Conservation (phyloP, 2,329 filamentous ascomycete species). For the Fusarium napiforme region DNA sequence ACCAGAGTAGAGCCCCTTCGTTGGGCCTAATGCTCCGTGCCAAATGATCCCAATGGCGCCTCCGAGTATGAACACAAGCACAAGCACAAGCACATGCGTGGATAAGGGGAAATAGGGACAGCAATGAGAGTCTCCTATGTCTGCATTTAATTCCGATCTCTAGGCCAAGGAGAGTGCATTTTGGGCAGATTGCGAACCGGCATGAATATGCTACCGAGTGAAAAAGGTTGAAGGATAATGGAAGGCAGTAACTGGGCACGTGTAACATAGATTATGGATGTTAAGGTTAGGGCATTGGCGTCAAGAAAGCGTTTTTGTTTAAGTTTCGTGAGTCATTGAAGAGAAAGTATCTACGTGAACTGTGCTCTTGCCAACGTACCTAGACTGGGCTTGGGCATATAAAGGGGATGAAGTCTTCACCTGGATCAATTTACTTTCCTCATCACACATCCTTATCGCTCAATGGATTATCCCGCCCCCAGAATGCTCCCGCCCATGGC, state of each 20-base stretch:
- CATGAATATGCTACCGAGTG: background rate
- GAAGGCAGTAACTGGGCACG: slow-evolving; percentile 15
- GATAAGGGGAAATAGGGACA: background rate
- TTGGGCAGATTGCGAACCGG: slow-evolving; percentile 4
- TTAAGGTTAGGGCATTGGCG: slow-evolving; percentile 44
- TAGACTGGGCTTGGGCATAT: background rate
- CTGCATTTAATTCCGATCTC: background rate
- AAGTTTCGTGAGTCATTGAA: slow-evolving; percentile 26
- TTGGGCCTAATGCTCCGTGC: background rate
- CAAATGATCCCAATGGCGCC: background rate
- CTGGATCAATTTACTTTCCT: background rate
- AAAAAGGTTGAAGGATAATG: slow-evolving; percentile 15
- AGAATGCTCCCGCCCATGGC: background rate
- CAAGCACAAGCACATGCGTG: background rate
- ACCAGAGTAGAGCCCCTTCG: slow-evolving; percentile 65
- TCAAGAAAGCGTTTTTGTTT: slow-evolving; percentile 40
- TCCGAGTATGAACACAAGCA: background rate
- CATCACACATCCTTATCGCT: background rate
- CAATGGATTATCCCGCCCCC: background rate
- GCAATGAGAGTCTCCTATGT: background rate
- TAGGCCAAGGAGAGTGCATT: background rate
- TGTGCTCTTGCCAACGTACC: background rate
- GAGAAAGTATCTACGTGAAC: background rate
- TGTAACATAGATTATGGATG: slow-evolving; percentile 45
- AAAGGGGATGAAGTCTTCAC: background rate